Evolutionary conservation across 176 grass and related monocot genomes (phyloP).

Genomic region (Coix lacrymajobi): DNA sequence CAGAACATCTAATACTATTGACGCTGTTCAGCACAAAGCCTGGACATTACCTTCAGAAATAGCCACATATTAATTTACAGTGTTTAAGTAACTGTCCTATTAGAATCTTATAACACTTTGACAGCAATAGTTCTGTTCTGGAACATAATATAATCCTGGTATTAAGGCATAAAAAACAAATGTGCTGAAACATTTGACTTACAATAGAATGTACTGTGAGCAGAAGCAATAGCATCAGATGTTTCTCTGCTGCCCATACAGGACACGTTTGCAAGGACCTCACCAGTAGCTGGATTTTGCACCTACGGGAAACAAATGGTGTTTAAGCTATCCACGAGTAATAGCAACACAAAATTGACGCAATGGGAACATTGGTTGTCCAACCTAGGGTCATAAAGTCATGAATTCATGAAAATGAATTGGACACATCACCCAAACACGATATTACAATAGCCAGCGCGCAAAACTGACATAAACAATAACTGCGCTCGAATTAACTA

Average conservation of each 20-base stretch:
- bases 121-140: background rate
- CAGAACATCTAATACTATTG: background rate
- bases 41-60: background rate
- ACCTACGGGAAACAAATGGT: conserved; percentile 39
- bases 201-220: conserved; percentile 65
- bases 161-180: conserved; percentile 11
- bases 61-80: background rate
- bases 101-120: conserved; percentile 1
- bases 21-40: background rate
- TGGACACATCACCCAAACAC: background rate
- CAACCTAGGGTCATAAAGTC: background rate
- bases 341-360: background rate
- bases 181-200: conserved; percentile 26
- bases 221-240: conserved; percentile 83
- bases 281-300: conserved; percentile 90
- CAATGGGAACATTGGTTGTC: background rate
- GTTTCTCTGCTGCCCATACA: conserved; percentile 93
- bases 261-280: conserved; percentile 70
- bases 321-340: background rate
- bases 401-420: background rate
- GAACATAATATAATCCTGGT: background rate
- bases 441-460: background rate
- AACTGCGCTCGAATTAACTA: background rate
- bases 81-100: background rate
- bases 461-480: background rate